Evolutionary conservation across 768 basidiomycete genomes (phyloP).

Genomic region (Amanita thiersii): DNA sequence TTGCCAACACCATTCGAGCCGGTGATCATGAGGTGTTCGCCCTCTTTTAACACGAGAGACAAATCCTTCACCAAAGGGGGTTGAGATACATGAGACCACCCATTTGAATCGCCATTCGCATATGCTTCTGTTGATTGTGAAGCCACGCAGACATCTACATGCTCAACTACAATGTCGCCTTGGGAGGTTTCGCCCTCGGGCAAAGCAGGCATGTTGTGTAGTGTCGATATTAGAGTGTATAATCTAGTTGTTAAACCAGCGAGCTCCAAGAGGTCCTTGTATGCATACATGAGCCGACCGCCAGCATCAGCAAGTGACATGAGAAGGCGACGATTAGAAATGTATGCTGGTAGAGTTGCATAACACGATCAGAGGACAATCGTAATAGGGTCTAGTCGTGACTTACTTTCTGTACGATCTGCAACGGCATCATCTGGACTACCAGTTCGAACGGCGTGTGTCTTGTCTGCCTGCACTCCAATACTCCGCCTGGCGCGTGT

Average conservation of each 20-base stretch:
- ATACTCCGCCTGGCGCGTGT: constrained; percentile 41
- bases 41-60: constrained; percentile 50
- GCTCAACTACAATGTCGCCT: constrained; percentile 40
- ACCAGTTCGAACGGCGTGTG: constrained; percentile 6
- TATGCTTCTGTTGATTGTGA: constrained; percentile 5
- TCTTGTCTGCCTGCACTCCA: constrained; percentile 18
- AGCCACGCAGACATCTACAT: constrained; percentile 70
- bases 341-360: constrained; percentile 59
- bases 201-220: constrained; percentile 63
- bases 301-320: constrained; percentile 96
- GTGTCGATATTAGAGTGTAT: constrained; percentile 79
- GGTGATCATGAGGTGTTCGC: constrained; percentile 90
- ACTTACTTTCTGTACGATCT: constrained; percentile 38
- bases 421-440: constrained; percentile 33
- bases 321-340: constrained; percentile 85
- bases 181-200: constrained; percentile 21
- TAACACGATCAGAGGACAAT: background rate
- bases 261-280: constrained; percentile 93
- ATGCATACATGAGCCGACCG: constrained; percentile 92
- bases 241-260: constrained; percentile 88
- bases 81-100: background rate
- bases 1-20: constrained; percentile 92
- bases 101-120: constrained; percentile 7
- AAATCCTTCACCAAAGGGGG: constrained; percentile 60
- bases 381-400: background rate